These are phyloP conservation scores for Lipomyces sp. DNA, from an alignment of 805 yeast species.

Conservation along the genomic window DNA sequence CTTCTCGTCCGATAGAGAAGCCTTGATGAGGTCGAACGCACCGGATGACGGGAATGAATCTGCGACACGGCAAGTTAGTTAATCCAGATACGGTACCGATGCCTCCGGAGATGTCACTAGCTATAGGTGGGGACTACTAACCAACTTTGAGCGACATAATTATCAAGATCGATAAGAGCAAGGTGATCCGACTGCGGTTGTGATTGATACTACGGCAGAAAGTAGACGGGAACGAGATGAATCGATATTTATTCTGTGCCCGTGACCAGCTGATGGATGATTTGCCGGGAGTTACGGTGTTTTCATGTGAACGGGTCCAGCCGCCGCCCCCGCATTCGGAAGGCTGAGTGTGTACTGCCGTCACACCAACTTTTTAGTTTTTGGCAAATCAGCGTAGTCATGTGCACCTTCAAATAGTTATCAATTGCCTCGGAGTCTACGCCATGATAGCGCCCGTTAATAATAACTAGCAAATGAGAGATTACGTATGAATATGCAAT, in stretches of 20 bases:
- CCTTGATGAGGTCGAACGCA: constrained; percentile 48
- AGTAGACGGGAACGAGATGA: too few species aligned
- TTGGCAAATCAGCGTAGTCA: neutral
- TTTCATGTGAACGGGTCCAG: neutral
- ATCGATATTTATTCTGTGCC: neutral
- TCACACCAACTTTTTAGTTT: neutral
- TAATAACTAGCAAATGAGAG: neutral
- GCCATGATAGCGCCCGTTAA: too few species aligned
- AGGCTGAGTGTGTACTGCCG: neutral
- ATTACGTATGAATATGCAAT: too few species aligned
- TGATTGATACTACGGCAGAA: neutral
- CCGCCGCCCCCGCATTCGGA: neutral
- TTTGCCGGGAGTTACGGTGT: neutral
- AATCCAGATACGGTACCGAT: neutral
- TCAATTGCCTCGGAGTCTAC: too few species aligned
- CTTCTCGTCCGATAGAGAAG: constrained; percentile 44
- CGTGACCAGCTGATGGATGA: neutral
- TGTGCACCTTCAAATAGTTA: neutral
- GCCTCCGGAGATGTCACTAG: neutral
- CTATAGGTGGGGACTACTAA: neutral
- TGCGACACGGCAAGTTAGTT: constrained; percentile 2
- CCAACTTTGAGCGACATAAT: constrained; percentile 30
- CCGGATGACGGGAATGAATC: constrained; percentile 47
- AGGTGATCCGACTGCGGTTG: neutral
- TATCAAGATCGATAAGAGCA: neutral